Conservation (phyloP, 2,329 filamentous ascomycete species). For the Huntiella abstrusa region DNA sequence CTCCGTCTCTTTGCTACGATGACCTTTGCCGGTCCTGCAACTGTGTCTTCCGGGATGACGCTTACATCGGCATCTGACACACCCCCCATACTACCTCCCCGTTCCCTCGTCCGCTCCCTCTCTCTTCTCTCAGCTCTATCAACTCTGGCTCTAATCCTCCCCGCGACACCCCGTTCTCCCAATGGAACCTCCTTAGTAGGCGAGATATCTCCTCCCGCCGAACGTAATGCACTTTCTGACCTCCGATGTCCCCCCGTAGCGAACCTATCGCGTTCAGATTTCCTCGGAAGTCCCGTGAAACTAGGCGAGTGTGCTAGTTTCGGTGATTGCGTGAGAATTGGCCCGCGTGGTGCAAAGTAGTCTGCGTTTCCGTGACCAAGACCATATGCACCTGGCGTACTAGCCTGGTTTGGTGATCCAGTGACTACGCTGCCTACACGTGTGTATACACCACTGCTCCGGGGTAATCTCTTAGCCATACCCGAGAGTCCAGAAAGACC, state of each 20-base stretch:
- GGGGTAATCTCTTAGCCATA: constrained; percentile 7
- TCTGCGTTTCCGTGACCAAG: neutral
- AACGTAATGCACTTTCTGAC: constrained; percentile 7
- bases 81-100: neutral
- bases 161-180: constrained; percentile 3
- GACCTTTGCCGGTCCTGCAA: neutral
- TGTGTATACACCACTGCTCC: constrained; percentile 4
- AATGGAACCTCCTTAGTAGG: constrained; percentile 4
- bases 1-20: constrained; percentile 8
- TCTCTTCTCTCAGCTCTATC: neutral
- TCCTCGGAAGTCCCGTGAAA: too few relatives aligned
- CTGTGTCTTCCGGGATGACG: neutral
- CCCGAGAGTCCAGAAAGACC: constrained; percentile 6
- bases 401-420: neutral
- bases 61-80: neutral
- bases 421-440: constrained; percentile 5
- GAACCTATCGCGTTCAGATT: constrained; percentile 5
- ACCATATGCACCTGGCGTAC: neutral
- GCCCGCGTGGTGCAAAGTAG: too few relatives aligned
- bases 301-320: too few relatives aligned
- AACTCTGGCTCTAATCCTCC: neutral
- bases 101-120: neutral
- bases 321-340: too few relatives aligned
- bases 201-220: constrained; percentile 1
- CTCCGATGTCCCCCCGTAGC: constrained; percentile 3